phyloP scores from a whole-genome alignment of 164 flowering plant genomes.

The Aristolochia californica region DNA sequence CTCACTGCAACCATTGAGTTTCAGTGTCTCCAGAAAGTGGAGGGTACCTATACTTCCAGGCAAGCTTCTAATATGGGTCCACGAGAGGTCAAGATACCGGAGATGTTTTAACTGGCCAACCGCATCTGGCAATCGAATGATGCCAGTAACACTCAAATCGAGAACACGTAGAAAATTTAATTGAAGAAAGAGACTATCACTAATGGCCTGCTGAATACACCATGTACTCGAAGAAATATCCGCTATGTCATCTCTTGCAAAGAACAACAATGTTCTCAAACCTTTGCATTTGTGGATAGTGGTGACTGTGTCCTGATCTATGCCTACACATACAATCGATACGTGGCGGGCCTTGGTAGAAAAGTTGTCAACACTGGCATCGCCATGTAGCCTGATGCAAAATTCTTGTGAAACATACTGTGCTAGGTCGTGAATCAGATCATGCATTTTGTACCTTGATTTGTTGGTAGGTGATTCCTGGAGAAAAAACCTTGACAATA shows the following conservation, averaged over 20 bases:
- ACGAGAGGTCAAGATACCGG: background rate
- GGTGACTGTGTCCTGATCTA: background rate
- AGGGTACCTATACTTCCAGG: background rate
- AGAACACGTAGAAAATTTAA: slow-evolving; percentile 1
- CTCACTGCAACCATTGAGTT: background rate
- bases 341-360: background rate
- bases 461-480: background rate
- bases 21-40: slow-evolving; percentile 1
- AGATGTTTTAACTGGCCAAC: slow-evolving; percentile 5
- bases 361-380: background rate
- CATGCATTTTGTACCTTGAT: background rate
- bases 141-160: background rate
- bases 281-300: background rate
- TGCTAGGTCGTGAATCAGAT: background rate
- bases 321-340: background rate
- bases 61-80: background rate
- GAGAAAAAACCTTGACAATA: background rate
- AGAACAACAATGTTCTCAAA: background rate
- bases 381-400: background rate
- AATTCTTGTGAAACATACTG: background rate
- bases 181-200: background rate
- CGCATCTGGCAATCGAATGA: background rate
- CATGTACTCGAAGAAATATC: no score
- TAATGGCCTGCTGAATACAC: background rate
- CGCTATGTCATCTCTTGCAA: background rate